Percentiles rank a stretch among this genome's conserved stretches.
phyloP scores from a whole-genome alignment of 1,284 basidiomycete genomes.

The Boletus albobrunnescens region DNA sequence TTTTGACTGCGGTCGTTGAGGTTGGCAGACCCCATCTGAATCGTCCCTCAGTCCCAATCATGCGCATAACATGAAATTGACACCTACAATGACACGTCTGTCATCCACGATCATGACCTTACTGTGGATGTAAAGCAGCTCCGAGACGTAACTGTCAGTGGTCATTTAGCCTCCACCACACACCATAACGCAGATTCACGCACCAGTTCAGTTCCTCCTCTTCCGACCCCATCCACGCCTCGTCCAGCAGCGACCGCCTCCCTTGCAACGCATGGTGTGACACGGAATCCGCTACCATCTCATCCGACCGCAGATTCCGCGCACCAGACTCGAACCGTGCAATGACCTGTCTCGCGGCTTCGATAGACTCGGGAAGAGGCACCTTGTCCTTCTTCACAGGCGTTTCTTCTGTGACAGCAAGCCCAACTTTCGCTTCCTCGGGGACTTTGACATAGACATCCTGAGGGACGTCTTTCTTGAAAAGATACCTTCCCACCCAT shows the following conservation, averaged over 20 bases:
- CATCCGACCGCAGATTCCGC: slow-evolving; percentile 49
- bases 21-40: slow-evolving; percentile 83
- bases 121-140: slow-evolving; percentile 77
- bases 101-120: slow-evolving; percentile 95
- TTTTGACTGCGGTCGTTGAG: slow-evolving; percentile 84
- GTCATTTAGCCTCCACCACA: slow-evolving; percentile 5
- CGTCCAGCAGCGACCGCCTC: slow-evolving; percentile 55
- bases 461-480: slow-evolving; percentile 39
- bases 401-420: slow-evolving; percentile 44
- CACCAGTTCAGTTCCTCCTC: slow-evolving; percentile 79
- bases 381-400: slow-evolving; percentile 57
- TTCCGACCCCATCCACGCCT: slow-evolving; percentile 78
- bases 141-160: slow-evolving; percentile 67
- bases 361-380: slow-evolving; percentile 59
- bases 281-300: slow-evolving; percentile 67
- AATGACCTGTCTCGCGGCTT: slow-evolving; percentile 64
- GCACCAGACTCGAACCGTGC: slow-evolving; percentile 65
- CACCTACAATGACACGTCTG: slow-evolving; percentile 73
- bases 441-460: slow-evolving; percentile 53
- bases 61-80: not conserved
- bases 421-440: slow-evolving; percentile 42
- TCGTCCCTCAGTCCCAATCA: not conserved
- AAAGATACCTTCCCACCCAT: slow-evolving; percentile 62
- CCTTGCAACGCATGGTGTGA: slow-evolving; percentile 74
- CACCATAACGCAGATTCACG: slow-evolving; percentile 31